Evolutionary conservation across 2,329 filamentous ascomycete species (phyloP), one percentile per base, ranked within the genome.

Genomic region (Aspergillus quadricinctus): DNA sequence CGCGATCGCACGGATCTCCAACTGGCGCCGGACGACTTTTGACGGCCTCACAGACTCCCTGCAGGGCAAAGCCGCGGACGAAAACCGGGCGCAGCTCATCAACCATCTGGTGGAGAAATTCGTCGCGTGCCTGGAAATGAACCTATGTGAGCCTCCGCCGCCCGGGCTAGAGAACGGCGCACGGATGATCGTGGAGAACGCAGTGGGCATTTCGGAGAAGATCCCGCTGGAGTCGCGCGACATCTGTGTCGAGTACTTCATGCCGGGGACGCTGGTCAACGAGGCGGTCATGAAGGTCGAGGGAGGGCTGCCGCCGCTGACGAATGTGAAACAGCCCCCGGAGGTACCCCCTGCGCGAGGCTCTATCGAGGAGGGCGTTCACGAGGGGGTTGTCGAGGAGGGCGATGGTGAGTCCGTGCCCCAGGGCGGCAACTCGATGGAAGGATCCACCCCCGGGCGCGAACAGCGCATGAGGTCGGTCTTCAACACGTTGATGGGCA

Each of bases 1-100:
- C 1, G 82, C 96, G 55, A 89, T 89, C 23, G 85, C 87, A 48
- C 96, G 96, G 75, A 85, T 97, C 48, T 87, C 96, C 58, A 90
- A 88, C 69, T 99, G 94, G 94, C 86, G 94, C 57, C 86, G 97
- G 75, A 87, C 93, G 3, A 99, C 94, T 2, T 80, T 97, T 17
- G 94, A 99, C 68, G 94, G 93, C n/a, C 80, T 99, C 19, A 83
- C 87, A 61, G 85, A 88, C 52, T 73, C 83, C 37, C 80, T 97
- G 19, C 81, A 83, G 55, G 85, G 87, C 3, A 78, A 84, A 0
- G 81, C 87, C 54, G 87, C 86, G 48, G 80, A 80, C 11, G 83
- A 88, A 10, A 83, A 92, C 72, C 86, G 87, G 29, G 75, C 81
- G 7, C 79, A 84, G 53, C 84, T 97, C 56, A 90, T 88, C 28